Evolutionary conservation across 331 rosid species (phyloP).

Genomic region (Malus hybrid): DNA sequence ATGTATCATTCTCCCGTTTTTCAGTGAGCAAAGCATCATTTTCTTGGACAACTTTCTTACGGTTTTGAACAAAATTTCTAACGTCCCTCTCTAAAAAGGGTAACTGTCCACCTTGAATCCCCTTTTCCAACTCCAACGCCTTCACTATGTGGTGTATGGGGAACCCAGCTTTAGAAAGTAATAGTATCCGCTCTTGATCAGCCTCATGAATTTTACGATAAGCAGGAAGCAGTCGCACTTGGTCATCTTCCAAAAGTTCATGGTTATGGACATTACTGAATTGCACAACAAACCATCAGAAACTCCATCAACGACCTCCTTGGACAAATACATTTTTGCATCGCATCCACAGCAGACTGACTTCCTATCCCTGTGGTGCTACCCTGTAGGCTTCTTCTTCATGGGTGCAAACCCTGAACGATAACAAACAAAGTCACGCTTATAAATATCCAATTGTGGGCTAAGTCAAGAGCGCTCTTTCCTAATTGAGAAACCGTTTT

Average conservation of each 20-base stretch:
- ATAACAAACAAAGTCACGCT: constrained; percentile 92
- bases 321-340: constrained; percentile 86
- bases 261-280: constrained; percentile 90
- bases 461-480: constrained; percentile 87
- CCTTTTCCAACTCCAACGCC: constrained; percentile 91
- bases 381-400: constrained; percentile 66
- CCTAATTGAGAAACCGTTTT: constrained; percentile 80
- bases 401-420: constrained; percentile 84
- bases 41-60: constrained; percentile 82
- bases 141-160: constrained; percentile 83
- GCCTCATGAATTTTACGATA: constrained; percentile 87
- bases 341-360: constrained; percentile 93
- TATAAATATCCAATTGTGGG: constrained; percentile 83
- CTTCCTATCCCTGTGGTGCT: constrained; percentile 85
- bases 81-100: constrained; percentile 96
- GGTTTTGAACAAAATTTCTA: constrained; percentile 83
- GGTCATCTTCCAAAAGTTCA: constrained; percentile 95
- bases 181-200: constrained; percentile 83
- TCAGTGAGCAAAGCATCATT: constrained; percentile 72
- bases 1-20: constrained; percentile 73
- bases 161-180: constrained; percentile 90
- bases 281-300: constrained; percentile 84
- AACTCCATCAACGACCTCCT: constrained; percentile 80
- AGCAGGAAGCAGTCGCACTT: constrained; percentile 87
- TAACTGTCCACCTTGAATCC: constrained; percentile 86